phyloP scores from a whole-genome alignment of 441 rosid genomes.

The Biscutella laevigata region DNA sequence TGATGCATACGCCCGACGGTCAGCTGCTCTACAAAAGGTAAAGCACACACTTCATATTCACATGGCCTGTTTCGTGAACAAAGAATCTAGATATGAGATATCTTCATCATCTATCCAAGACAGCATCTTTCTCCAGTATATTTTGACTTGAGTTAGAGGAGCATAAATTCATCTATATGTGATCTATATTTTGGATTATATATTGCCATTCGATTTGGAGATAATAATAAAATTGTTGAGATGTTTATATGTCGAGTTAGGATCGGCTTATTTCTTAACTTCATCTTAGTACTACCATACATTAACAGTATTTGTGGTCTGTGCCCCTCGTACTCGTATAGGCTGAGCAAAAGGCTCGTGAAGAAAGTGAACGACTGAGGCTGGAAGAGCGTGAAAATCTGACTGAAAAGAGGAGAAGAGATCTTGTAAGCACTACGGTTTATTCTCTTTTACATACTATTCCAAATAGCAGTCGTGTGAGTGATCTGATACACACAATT shows the following conservation, averaged over 20 bases:
- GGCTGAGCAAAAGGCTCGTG: constrained; percentile 85
- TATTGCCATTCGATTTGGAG: not conserved
- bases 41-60: constrained; percentile 20
- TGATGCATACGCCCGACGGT: constrained; percentile 74
- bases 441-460: not conserved
- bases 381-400: constrained; percentile 75
- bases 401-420: constrained; percentile 82
- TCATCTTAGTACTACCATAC: not conserved
- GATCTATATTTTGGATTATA: not conserved
- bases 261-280: not conserved
- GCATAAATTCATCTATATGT: not conserved
- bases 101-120: not conserved
- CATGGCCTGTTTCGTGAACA: not conserved
- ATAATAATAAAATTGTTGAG: not conserved
- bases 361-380: constrained; percentile 85
- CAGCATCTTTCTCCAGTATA: not conserved
- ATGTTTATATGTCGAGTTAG: constrained; percentile 1
- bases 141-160: not conserved
- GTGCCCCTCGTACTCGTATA: constrained; percentile 11
- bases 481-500: constrained; percentile 14
- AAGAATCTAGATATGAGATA: not conserved
- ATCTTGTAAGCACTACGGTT: constrained; percentile 50
- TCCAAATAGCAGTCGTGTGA: not conserved
- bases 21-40: constrained; percentile 72
- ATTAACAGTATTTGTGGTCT: not conserved